Percentiles rank a stretch among this genome's conserved stretches.
Evolutionary conservation across 148 eudicot species (phyloP).

Genomic region (Rhododendron ferrugineum): DNA sequence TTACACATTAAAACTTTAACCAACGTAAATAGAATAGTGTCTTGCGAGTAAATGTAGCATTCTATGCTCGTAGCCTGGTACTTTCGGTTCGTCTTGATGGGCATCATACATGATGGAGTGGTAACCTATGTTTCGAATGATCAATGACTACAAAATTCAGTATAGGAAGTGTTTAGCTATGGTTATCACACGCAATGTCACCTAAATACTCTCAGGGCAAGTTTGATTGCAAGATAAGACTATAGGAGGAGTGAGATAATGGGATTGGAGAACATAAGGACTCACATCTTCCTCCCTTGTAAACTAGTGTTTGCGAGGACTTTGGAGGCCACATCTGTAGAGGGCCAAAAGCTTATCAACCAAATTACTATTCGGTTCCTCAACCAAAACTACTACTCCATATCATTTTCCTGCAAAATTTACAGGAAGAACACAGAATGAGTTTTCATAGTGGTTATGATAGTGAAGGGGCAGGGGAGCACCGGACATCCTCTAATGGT

Average conservation of each 20-base stretch:
- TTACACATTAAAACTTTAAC: too few species aligned
- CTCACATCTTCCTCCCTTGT: neutral
- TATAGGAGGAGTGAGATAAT: neutral
- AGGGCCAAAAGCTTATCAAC: neutral
- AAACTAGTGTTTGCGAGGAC: neutral
- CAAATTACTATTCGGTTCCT: neutral
- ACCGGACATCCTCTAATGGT: neutral
- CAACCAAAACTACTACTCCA: neutral
- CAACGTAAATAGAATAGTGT: too few species aligned
- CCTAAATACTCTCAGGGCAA: constrained; percentile 70
- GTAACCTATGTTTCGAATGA: too few species aligned
- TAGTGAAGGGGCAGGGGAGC: neutral
- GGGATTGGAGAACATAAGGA: neutral
- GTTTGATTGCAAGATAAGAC: neutral
- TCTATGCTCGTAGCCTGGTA: too few species aligned
- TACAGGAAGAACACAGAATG: neutral
- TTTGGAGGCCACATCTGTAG: neutral
- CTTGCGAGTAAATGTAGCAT: too few species aligned
- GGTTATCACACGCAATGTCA: constrained; percentile 51
- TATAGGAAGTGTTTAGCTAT: too few species aligned
- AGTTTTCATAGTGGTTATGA: neutral
- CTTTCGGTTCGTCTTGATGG: too few species aligned
- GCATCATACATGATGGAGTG: too few species aligned
- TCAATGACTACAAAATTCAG: too few species aligned
- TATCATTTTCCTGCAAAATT: neutral